phyloP scores from a whole-genome alignment of 2,329 filamentous ascomycete genomes.

The Periconia sp. region DNA sequence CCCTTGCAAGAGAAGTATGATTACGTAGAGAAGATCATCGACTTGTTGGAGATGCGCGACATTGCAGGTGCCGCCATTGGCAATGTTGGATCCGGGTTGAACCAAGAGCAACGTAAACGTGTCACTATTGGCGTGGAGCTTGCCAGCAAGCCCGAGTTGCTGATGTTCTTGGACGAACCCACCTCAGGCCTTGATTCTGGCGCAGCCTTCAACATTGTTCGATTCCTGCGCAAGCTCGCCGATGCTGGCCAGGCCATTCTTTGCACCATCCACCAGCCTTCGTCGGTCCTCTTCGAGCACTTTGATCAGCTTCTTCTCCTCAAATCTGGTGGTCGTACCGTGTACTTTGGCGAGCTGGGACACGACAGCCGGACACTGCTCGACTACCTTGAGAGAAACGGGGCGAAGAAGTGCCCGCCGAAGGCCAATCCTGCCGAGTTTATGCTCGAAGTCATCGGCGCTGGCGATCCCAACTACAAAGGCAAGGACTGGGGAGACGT shows the following conservation, averaged over 20 bases:
- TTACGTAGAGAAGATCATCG: conserved; percentile 70
- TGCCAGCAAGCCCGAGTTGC: conserved; percentile 70
- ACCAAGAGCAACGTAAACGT: conserved; percentile 71
- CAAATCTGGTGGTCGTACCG: conserved; percentile 68
- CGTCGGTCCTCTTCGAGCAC: conserved; percentile 68
- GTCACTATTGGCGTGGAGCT: conserved; percentile 68
- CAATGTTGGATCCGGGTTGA: conserved; percentile 53
- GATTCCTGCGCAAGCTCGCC: conserved; percentile 70
- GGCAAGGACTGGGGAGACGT: conserved; percentile 54
- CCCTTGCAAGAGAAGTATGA: conserved; percentile 66
- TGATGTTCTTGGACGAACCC: conserved; percentile 80
- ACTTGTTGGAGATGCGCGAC: conserved; percentile 67
- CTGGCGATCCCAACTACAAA: conserved; percentile 50
- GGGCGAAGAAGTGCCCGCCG: conserved; percentile 58
- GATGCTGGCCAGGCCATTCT: conserved; percentile 71
- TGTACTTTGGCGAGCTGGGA: conserved; percentile 68
- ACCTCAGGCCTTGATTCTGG: conserved; percentile 76
- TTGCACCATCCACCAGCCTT: conserved; percentile 75
- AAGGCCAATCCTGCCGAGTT: conserved; percentile 62
- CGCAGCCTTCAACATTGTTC: conserved; percentile 69
- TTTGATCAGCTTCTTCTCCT: conserved; percentile 71
- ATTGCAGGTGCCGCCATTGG: conserved; percentile 71
- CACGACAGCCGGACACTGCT: conserved; percentile 49
- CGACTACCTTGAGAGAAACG: conserved; percentile 61
- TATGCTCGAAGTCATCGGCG: conserved; percentile 56